Base-by-base conservation (phyloP, 805 yeast genomes). In the Monosporozyma unispora region DNA sequence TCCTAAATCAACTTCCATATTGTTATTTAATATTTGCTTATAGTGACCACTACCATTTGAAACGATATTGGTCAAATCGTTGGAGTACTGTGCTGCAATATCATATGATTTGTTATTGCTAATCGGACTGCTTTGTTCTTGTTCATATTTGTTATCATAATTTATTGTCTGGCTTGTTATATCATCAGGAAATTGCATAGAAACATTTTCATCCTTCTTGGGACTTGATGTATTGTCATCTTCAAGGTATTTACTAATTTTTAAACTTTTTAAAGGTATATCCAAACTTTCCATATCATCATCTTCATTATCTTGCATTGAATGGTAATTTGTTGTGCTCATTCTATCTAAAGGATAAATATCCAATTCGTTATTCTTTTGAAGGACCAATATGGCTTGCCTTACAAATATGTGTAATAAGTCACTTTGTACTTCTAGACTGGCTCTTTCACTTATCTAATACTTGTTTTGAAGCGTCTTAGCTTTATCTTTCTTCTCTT, bases 221-320 rank as follows among this genome's bases (percentile, higher is more conserved):
- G 22, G 25, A 39, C 4, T 37, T 25, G 22, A 6, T 28, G 9
- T 44, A 22, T 41, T 37, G 18, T 44, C 29, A 27, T 47, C 33
- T 21, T 48, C 28, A 29, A 22, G 44, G 12, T 39, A 39, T 29
- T 49, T 52, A 14, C 59, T 46, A 12, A 63, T 52, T 48, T 60
- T 62, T 19, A 62, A 52, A 35, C 61, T 61, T 49, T 56, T 62
- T 48, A 64, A 48, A 29, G 56, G 55, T 12, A 58, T n/a, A 11
- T 60, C 65, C 28, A 64, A 48, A 48, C 57, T 67, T 25, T 59
- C 61, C 23, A 56, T 60, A 14, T 47, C 49, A 23, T 22, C 42
- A 21, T 41, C 44, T 25, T 23, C 19, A n/a, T 21, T 16, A 41
- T 41, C 31, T 25, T 25, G 18, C 18, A 12, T 31, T 31, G 35